phyloP scores from a whole-genome alignment of 1,284 basidiomycete genomes.

The Tylopilus orsonianus region DNA sequence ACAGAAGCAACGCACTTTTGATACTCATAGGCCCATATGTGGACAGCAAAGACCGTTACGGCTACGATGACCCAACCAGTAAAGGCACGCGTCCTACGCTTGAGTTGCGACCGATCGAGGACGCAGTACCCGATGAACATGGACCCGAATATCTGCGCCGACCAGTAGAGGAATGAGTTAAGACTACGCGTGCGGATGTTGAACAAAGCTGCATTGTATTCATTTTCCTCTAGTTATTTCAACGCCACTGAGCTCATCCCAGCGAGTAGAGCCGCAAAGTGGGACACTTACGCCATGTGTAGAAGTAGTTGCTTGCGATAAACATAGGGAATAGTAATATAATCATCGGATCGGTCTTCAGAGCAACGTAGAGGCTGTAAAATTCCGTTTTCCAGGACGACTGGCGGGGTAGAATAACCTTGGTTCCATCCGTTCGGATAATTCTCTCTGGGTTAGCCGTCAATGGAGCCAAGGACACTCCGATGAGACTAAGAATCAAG shows the following conservation, averaged over 20 bases:
- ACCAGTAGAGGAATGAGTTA: conserved; percentile 41
- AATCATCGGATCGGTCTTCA: conserved; percentile 57
- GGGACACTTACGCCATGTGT: conserved; percentile 38
- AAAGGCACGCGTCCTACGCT: conserved; percentile 52
- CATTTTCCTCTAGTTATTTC: conserved; percentile 44
- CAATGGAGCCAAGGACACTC: conserved; percentile 59
- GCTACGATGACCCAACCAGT: conserved; percentile 48
- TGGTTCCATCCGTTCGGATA: conserved; percentile 73
- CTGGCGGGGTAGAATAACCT: conserved; percentile 54
- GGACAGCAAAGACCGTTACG: conserved; percentile 48
- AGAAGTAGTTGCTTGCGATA: conserved; percentile 77
- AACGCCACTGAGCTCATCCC: conserved; percentile 3
- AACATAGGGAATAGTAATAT: conserved; percentile 67
- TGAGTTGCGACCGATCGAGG: conserved; percentile 32
- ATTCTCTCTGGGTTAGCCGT: conserved; percentile 71
- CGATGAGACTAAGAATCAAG: conserved; percentile 65
- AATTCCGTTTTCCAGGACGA: conserved; percentile 70
- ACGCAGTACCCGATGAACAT: conserved; percentile 35
- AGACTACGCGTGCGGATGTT: conserved; percentile 45
- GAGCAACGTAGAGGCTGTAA: conserved; percentile 49
- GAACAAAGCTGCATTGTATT: conserved; percentile 52
- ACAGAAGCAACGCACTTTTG: conserved; percentile 40
- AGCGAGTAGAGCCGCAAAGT: neutral
- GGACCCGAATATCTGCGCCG: conserved; percentile 41
- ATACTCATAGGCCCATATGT: conserved; percentile 53